Conservation (phyloP, 2,329 filamentous ascomycete species). For the Trichoderma guizhouense region DNA sequence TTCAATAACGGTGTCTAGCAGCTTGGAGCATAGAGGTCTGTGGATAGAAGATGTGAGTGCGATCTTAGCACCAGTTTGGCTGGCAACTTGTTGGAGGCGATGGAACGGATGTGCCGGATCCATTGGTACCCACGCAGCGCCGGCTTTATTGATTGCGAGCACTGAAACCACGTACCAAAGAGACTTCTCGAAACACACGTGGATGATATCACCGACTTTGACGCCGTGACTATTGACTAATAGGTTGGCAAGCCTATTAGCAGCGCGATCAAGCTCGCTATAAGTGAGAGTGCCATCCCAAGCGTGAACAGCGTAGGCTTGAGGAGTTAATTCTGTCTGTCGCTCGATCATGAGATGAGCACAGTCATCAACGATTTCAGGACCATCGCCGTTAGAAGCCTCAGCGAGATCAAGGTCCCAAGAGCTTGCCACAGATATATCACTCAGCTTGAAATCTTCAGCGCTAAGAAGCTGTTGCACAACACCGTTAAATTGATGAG, state of each 20-base stretch:
- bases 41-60: background rate
- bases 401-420: constrained; percentile 11
- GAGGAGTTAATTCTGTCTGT: background rate
- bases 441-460: background rate
- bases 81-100: background rate
- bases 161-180: constrained; percentile 21
- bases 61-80: background rate
- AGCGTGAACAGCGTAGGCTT: constrained; percentile 16
- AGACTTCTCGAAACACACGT: constrained; percentile 22
- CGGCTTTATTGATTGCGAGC: constrained; percentile 17
- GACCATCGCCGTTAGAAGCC: constrained; percentile 1
- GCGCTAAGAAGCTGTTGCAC: constrained; percentile 2
- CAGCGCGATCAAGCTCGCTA: constrained; percentile 18
- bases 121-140: constrained; percentile 20
- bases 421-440: constrained; percentile 2
- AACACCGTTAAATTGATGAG: constrained; percentile 13
- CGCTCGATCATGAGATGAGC: background rate
- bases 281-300: constrained; percentile 25
- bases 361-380: constrained; percentile 7
- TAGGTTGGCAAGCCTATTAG: constrained; percentile 12
- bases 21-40: constrained; percentile 15
- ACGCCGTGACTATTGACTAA: constrained; percentile 23
- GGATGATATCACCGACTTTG: constrained; percentile 22
- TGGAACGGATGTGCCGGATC: constrained; percentile 16
- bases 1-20: background rate